Evolutionary conservation across 495 filamentous ascomycete species (phyloP).

Genomic region (Alectoria sarmentosa): DNA sequence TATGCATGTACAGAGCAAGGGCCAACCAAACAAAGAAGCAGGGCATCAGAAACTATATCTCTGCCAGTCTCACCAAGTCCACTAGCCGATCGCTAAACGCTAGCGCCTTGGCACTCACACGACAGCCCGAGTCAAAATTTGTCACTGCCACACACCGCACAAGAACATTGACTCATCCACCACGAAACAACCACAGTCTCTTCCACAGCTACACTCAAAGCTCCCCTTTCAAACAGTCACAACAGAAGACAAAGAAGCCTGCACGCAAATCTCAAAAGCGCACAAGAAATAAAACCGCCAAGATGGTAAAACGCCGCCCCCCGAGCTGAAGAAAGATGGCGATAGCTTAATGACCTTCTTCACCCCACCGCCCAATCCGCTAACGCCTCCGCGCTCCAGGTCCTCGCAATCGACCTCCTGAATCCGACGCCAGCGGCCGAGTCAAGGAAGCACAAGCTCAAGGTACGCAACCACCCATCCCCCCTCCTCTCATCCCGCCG

Average conservation of each 20-base stretch:
- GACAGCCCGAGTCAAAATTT: not conserved
- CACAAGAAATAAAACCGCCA: not conserved
- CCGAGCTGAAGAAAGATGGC: not conserved
- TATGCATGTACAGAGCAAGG: too few species aligned
- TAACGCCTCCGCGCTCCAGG: slow-evolving; percentile 45
- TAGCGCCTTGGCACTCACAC: not conserved
- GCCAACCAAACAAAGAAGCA: too few species aligned
- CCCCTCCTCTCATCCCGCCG: too few species aligned
- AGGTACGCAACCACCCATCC: slow-evolving; percentile 52
- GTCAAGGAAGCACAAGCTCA: slow-evolving; percentile 99
- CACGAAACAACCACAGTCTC: not conserved
- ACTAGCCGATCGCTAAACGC: not conserved
- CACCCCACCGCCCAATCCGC: not conserved
- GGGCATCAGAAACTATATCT: too few species aligned
- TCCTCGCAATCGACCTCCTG: slow-evolving; percentile 99
- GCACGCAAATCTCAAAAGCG: not conserved
- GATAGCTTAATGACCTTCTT: too few species aligned
- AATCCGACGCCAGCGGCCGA: slow-evolving; percentile 94
- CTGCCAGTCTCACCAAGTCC: too few species aligned
- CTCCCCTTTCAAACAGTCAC: not conserved
- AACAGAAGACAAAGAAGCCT: not conserved
- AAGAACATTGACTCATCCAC: not conserved
- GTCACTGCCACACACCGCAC: not conserved
- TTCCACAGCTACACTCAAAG: not conserved
- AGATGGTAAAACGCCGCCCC: not conserved